Base-by-base conservation (phyloP, 345 rosid genomes). In the Gossypium herbaceum region DNA sequence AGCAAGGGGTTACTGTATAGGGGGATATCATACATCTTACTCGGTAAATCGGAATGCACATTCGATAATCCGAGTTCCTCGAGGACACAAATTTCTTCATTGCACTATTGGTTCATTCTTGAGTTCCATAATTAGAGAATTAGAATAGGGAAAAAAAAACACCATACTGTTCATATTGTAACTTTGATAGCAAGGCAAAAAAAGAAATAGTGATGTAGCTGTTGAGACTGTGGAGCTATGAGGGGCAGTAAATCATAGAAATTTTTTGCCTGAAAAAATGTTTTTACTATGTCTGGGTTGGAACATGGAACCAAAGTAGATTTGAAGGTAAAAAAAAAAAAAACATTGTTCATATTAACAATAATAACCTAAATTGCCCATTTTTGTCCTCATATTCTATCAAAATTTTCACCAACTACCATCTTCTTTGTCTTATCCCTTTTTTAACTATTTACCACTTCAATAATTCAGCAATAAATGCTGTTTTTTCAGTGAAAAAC, bases 151-250 rank as follows among this genome's bases (percentile, higher is more conserved):
- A 29, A 4, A 5, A 29, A 29, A 34, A 79, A 83, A 81, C 77
- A 77, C 76, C 43, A 82, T 79, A 81, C 77, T 88, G 90, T 89
- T 75, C 85, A 86, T 88, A 88, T 45, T 81, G 80, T 85, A 82
- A 67, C 68, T 79, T 85, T 60, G 64, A 79, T 73, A 79, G 81
- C 65, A 79, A 79, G 77, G 80, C 79, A 78, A 83, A 1, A 1
- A 5, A 5, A 5, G 7, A 34, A 72, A 71, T 69, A 54, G 78
- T 77, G 74, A 68, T 79, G 77, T 76, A 80, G 76, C 77, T 80
- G 2, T 44, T 67, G 19, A 72, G 67, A 19, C 51, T 9, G 43
- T 58, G 50, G 75, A 59, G 51, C 34, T 29, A 27, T 29, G 41
- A 59, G 64, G 62, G 75, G 75, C 44, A 13, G 19, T 72, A 41